Percentiles rank a stretch among this genome's conserved stretches.
phyloP scores from a whole-genome alignment of 1,284 basidiomycete species.

The Ustilago sp. region DNA sequence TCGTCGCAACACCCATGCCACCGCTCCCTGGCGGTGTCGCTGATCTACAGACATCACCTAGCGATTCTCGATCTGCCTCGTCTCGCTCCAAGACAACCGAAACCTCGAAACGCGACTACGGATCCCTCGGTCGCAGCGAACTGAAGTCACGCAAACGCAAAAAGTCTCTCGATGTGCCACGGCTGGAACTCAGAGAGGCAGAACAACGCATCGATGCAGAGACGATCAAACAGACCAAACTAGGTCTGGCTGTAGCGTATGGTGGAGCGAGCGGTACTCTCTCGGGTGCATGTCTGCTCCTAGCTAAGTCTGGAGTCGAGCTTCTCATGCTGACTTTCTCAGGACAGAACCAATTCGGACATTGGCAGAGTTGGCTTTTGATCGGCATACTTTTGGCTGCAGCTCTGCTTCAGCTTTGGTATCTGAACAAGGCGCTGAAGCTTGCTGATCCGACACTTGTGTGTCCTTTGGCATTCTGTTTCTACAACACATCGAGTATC shows the following conservation, averaged over 20 bases:
- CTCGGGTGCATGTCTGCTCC: conserved; percentile 90
- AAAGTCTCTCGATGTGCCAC: conserved; percentile 38
- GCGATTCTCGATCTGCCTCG: not conserved
- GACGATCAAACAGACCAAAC: conserved; percentile 71
- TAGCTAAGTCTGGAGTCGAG: conserved; percentile 94
- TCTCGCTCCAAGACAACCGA: not conserved
- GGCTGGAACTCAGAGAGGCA: conserved; percentile 34
- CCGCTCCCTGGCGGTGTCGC: not conserved
- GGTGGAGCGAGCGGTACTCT: conserved; percentile 91
- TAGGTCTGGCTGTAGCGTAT: conserved; percentile 85
- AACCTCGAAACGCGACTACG: conserved; percentile 37
- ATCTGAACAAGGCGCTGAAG: conserved; percentile 88
- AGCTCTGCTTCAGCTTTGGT: conserved; percentile 83
- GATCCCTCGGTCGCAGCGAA: conserved; percentile 37
- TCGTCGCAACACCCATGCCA: conserved; percentile 31
- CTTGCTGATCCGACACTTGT: conserved; percentile 82
- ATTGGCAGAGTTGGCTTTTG: conserved; percentile 83
- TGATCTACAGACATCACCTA: not conserved
- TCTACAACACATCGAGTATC: conserved; percentile 88
- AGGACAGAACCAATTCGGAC: conserved; percentile 84
- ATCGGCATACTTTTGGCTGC: conserved; percentile 78
- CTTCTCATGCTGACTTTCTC: conserved; percentile 82
- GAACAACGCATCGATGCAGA: conserved; percentile 42
- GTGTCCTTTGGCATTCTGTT: conserved; percentile 94
- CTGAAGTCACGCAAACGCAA: conserved; percentile 30